A percentile compares a stretch with the other conserved stretches of the same genome.
These are phyloP conservation scores for Earliella scabrosa DNA, from an alignment of 1,284 basidiomycete species.

Conservation along the genomic window DNA sequence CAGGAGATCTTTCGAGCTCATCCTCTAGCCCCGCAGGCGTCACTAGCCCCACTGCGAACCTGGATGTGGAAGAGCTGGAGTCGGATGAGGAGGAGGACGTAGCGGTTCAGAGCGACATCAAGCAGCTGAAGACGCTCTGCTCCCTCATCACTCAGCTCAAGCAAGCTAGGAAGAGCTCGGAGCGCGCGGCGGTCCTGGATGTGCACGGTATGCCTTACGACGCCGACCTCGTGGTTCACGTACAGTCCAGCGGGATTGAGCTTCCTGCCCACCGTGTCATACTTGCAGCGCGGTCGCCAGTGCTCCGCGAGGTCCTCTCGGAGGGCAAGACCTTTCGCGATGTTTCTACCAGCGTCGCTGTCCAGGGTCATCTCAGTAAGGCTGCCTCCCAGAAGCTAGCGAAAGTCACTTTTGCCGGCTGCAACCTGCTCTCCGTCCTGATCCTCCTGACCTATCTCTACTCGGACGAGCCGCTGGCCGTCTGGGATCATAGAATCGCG, in stretches of 20 bases:
- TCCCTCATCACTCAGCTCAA: conserved; percentile 39
- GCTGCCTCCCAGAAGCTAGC: conserved; percentile 2
- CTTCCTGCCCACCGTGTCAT: conserved; percentile 74
- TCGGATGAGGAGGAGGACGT: conserved; percentile 46
- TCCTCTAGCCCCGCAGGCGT: background rate
- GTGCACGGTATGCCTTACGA: conserved; percentile 44
- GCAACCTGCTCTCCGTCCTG: conserved; percentile 70
- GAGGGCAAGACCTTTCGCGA: conserved; percentile 37
- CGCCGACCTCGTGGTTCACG: conserved; percentile 64
- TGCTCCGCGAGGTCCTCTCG: conserved; percentile 51
- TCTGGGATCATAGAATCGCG: conserved; percentile 85
- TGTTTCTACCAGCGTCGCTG: conserved; percentile 33
- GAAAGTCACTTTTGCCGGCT: conserved; percentile 50
- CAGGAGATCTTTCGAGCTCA: background rate
- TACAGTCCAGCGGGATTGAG: conserved; percentile 38
- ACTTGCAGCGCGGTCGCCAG: conserved; percentile 62
- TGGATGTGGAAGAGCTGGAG: too few species aligned
- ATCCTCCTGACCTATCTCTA: conserved; percentile 89
- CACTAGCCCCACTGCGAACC: too few species aligned
- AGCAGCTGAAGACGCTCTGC: conserved; percentile 46
- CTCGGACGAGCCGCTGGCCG: conserved; percentile 79
- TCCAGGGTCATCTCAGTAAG: conserved; percentile 31
- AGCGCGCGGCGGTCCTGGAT: conserved; percentile 22
- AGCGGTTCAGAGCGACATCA: conserved; percentile 54
- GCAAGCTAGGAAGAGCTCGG: conserved; percentile 19